Percentiles rank a stretch among this genome's conserved stretches.
Evolutionary conservation across 2,329 filamentous ascomycete genomes (phyloP).

Genomic region (Blastomyces gilchristii): DNA sequence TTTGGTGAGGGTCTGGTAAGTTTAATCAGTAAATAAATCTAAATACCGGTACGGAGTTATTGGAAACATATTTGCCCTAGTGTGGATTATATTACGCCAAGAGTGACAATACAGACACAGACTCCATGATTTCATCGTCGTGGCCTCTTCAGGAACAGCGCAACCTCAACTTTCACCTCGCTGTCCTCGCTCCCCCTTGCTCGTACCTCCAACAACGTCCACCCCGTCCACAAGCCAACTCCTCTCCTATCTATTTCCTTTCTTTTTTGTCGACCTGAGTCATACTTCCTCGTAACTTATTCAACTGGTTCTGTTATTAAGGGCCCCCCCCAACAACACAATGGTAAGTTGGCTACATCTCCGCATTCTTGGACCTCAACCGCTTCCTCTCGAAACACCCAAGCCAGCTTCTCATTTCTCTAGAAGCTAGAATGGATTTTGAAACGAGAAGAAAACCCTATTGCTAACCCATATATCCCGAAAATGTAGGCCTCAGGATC

Average conservation of each 20-base stretch:
- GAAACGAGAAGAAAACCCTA: not conserved
- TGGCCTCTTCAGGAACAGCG: constrained; percentile 12
- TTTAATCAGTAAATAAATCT: not conserved
- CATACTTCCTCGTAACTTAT: not conserved
- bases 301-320: not conserved
- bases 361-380: not conserved
- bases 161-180: constrained; percentile 1
- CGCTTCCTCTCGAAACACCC: not conserved
- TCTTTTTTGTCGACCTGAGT: not conserved
- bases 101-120: not conserved
- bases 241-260: not conserved
- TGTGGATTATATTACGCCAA: not conserved
- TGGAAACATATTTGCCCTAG: not conserved
- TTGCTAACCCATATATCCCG: not conserved
- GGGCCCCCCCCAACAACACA: constrained; percentile 3
- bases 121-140: constrained; percentile 10
- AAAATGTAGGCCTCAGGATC: constrained; percentile 30
- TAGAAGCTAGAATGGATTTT: not conserved
- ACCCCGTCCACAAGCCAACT: not conserved
- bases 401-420: not conserved
- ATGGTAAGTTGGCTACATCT: constrained; percentile 11
- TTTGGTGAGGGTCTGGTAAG: not conserved
- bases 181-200: not conserved
- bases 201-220: not conserved
- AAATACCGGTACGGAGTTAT: not conserved